Percentiles rank a stretch among this genome's conserved stretches.
These are phyloP conservation scores for Podospora australis DNA, from an alignment of 495 filamentous ascomycete genomes.

Conservation along the genomic window DNA sequence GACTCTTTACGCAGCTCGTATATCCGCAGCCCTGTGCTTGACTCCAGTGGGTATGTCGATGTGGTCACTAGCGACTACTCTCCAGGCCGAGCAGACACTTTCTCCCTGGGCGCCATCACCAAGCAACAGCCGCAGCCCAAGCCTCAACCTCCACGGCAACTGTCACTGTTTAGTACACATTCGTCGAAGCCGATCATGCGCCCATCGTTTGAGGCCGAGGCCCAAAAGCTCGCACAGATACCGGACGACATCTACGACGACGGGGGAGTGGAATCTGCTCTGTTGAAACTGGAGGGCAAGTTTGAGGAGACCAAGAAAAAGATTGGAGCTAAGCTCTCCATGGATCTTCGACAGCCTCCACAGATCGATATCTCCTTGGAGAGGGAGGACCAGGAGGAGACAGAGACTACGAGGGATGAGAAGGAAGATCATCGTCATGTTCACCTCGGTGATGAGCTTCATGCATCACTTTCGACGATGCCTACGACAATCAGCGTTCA, in stretches of 20 bases:
- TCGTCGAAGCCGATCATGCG: constrained; percentile 71
- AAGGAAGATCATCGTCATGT: constrained; percentile 42
- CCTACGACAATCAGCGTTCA: constrained; percentile 13
- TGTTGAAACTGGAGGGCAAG: constrained; percentile 89
- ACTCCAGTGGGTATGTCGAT: constrained; percentile 39
- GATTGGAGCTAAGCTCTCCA: constrained; percentile 30
- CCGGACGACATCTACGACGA: constrained; percentile 78
- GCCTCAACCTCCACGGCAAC: constrained; percentile 12
- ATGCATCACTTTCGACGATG: constrained; percentile 21
- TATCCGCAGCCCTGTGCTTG: constrained; percentile 31
- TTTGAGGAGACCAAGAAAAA: constrained; percentile 55
- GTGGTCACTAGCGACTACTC: constrained; percentile 37
- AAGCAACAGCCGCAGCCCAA: constrained; percentile 36
- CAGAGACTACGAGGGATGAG: constrained; percentile 27
- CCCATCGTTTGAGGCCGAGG: constrained; percentile 84
- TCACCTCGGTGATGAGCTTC: constrained; percentile 33
- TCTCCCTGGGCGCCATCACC: constrained; percentile 54
- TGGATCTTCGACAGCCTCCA: constrained; percentile 24
- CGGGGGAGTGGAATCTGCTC: constrained; percentile 86
- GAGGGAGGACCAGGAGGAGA: constrained; percentile 11
- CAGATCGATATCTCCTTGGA: constrained; percentile 11
- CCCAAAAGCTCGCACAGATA: constrained; percentile 79
- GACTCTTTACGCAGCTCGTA: constrained; percentile 63
- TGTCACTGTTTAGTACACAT: constrained; percentile 66
- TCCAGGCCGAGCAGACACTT: constrained; percentile 32